Evolutionary conservation across 169 alveolate species (phyloP), one percentile per base, ranked within the genome.

Genomic region (Plasmodium adleri): DNA sequence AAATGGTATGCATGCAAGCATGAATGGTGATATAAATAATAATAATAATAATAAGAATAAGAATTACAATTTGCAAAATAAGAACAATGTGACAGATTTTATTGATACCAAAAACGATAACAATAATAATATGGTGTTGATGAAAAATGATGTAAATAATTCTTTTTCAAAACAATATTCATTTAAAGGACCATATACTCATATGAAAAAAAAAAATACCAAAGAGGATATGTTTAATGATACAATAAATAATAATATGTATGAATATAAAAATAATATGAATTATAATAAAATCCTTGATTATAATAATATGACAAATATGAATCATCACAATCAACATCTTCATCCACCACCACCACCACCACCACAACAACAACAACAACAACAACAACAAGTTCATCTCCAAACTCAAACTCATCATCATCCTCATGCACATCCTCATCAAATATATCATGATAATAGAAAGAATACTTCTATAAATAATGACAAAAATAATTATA

Each of bases 201-300:
- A 74, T 74, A 58, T 74, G 49, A 74, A 59, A 43, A 74, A n/a
- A 20, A 76, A 76, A 47, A 76, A 76, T 26, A 8, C 45, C 45
- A 76, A 63, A 63, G 75, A 76, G 66, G 75, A 76, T 1, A 3
- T 50, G 6, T n/a, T 76, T 13, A 76, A 76, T 50, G 28, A 64
- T 56, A 15, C 26, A 20, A 15, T 62, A 52, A 52, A 20, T 39
- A 32, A 32, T 32, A 71, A n/a, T 59, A 71, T 71, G 22, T 28
- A 71, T 54, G 66, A 20, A 32, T n/a, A 8, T 45, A 32, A 71
- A n/a, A 52, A 52, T 72, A 24, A 12, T 3, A 72, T 17, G 13
- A 12, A 6, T 6, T 50, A 76, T n/a, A 59, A 54, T 39, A 76
- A 74, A 74, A 20, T 22, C 28, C 12, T 22, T 32, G 45, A 74